Base-by-base conservation (phyloP, 2,329 filamentous ascomycete genomes). In the Cercospora canescens region DNA sequence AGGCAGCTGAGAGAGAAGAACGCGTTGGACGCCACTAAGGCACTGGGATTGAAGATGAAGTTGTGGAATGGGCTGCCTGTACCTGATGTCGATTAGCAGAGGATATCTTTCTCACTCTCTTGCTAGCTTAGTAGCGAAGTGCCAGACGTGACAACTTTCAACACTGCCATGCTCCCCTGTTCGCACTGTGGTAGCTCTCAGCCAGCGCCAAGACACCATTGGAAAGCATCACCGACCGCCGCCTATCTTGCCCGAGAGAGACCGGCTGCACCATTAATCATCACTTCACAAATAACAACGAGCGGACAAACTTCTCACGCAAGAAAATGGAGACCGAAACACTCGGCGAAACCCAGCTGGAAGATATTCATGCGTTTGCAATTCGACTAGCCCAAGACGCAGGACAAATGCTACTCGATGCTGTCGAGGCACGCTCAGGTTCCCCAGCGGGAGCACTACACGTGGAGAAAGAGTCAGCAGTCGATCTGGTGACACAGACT, bases 401-500 rank as follows among this genome's bases (percentile, higher is more conserved):
- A 0, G 91, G 91, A 6, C 79, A 85, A 62, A 83, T 91, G 73
- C 83, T 93, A 48, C 85, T 91, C 75, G 83, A 88, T 56, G 88
- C 86, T 12, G 86, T 89, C n/a, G 82, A 85, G 69, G 76, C 82
- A 68, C 83, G 88, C 35, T 86, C 85, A 71, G 79, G 78, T 9
- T 80, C 79, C 39, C 69, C 65, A 74, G 60, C 71, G 14, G 67
- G 75, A 41, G 78, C 83, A 66, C 72, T 73, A 1, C 83, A 85
- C 62, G 79, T 82, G 7, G 89, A 93, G 78, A 94, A 94, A 76
- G 88, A 91, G 70, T 92, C 87, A 74, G 85, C 90, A 1, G 91
- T 93, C 11, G 91, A 93, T 76, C 86, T 93, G 68, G 91, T 93
- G 21, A 93, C 90, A 9, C 87, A 92, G 79, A 91, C 89, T 0